These are phyloP conservation scores for Fusarium sp. DNA, from an alignment of 2,329 filamentous ascomycete genomes.

Conservation along the genomic window DNA sequence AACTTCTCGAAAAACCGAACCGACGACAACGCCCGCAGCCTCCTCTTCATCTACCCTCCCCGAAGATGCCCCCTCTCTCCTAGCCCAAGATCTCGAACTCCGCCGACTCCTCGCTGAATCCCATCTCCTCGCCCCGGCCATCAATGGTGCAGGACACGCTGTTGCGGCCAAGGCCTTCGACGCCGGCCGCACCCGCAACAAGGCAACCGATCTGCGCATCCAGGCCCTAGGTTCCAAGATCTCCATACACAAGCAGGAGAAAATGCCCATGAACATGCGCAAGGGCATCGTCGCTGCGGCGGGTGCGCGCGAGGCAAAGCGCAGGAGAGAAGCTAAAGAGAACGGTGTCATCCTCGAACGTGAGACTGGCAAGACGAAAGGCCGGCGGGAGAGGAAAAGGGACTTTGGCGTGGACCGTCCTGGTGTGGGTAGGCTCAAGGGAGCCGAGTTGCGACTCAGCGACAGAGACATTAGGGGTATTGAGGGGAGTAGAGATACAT, in stretches of 20 bases:
- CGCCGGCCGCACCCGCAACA: slow-evolving; percentile 79
- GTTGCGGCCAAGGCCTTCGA: slow-evolving; percentile 58
- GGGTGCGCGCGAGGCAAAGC: slow-evolving; percentile 72
- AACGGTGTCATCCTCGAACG: slow-evolving; percentile 90
- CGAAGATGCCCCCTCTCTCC: slow-evolving; percentile 74
- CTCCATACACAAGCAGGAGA: slow-evolving; percentile 81
- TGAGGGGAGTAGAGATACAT: slow-evolving; percentile 64
- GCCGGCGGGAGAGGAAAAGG: slow-evolving; percentile 57
- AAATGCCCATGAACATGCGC: slow-evolving; percentile 89
- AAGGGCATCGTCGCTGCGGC: slow-evolving; percentile 84
- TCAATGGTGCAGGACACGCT: slow-evolving; percentile 55
- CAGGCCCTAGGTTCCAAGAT: slow-evolving; percentile 83
- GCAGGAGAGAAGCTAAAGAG: slow-evolving; percentile 84
- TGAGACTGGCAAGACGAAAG: slow-evolving; percentile 53
- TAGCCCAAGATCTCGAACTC: slow-evolving; percentile 92
- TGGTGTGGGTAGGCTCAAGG: slow-evolving; percentile 81
- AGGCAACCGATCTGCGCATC: slow-evolving; percentile 86
- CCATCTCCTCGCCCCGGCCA: slow-evolving; percentile 75
- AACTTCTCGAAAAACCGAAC: slow-evolving; percentile 35
- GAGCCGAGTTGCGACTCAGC: slow-evolving; percentile 83
- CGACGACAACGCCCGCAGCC: slow-evolving; percentile 32
- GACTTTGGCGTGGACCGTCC: slow-evolving; percentile 79
- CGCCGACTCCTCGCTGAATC: slow-evolving; percentile 93
- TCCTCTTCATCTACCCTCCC: slow-evolving; percentile 53
- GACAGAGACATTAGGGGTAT: slow-evolving; percentile 81